A percentile compares a stretch with the other conserved stretches of the same genome.
These are phyloP conservation scores for Hypoxylon lienhwacheense DNA, from an alignment of 495 filamentous ascomycete species.

Conservation along the genomic window DNA sequence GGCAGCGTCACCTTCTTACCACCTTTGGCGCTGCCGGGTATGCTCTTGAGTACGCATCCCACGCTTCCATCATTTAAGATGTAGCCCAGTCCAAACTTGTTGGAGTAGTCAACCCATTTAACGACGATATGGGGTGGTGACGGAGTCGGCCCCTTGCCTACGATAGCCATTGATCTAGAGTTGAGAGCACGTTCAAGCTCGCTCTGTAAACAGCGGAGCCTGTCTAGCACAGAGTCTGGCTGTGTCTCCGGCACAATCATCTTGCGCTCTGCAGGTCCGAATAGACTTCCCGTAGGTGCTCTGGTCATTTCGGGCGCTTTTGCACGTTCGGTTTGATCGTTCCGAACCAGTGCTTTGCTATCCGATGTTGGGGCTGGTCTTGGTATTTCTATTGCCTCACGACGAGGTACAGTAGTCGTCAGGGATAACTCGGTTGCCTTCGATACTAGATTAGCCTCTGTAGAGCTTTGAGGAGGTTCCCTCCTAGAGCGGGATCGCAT, in stretches of 20 bases:
- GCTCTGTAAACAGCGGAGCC: conserved; percentile 51
- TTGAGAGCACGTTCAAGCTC: conserved; percentile 62
- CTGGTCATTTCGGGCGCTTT: not conserved
- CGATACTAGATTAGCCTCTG: conserved; percentile 21
- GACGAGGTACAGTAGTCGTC: not conserved
- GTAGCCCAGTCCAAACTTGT: conserved; percentile 85
- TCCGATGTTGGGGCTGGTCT: not conserved
- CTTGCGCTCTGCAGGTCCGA: conserved; percentile 54
- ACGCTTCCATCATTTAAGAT: conserved; percentile 82
- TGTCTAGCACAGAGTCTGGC: conserved; percentile 55
- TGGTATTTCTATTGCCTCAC: not conserved
- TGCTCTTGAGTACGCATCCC: conserved; percentile 72
- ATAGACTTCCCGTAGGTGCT: conserved; percentile 41
- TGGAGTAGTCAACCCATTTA: conserved; percentile 95
- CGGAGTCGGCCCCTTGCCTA: conserved; percentile 45
- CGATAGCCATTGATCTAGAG: conserved; percentile 53
- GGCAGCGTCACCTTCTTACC: conserved; percentile 55
- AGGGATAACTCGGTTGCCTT: conserved; percentile 14
- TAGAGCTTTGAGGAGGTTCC: conserved; percentile 28
- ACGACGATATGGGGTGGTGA: conserved; percentile 63
- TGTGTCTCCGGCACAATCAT: conserved; percentile 51
- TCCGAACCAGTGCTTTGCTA: not conserved
- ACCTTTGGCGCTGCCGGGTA: conserved; percentile 49
- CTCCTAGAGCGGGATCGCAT: conserved; percentile 37
- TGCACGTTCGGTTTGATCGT: conserved; percentile 5